Evolutionary conservation across 805 yeast species (phyloP), one percentile per base, ranked within the genome.

Genomic region (Maudiozyma turicensis): DNA sequence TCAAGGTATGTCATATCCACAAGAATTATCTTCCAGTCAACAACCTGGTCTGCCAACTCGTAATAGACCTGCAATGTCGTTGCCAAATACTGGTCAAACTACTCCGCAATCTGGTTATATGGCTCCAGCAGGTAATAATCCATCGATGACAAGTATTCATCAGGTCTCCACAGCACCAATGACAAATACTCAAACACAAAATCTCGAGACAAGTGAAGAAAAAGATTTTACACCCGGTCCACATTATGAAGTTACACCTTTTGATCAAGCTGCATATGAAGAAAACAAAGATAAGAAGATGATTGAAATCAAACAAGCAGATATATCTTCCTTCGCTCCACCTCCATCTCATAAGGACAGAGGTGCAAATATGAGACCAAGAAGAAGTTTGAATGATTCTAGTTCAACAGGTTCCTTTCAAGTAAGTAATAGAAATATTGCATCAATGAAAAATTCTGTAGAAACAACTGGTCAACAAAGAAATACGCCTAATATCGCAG

Each of bases 321-420:
- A 58, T 46, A 33, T 56, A 1, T 34, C 51, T 5, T 35, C 45
- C 8, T 40, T 64, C 20, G 60, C 65, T 7, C 62, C 66, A 8
- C 68, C 68, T 1, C 68, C 68, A 6, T 52, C 55, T 6, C 68
- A 60, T 48, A 57, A 51, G 26, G 62, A 57, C 47, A 61, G 61
- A 28, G 50, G 53, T 7, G 35, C 31, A 14, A 11, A 34, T 26
- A 20, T 29, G 15, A 35, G 33, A 28, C 40, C 40, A 13, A 31
- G n/a, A 20, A 35, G n/a, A 15, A 30, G 30, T 2, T 11, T 37
- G 4, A 40, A 5, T 15, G 8, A 40, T 14, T 10, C 7, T 13
- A 26, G 26, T n/a, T 26, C 43, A 26, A 31, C 41, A 8, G 14
- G 40, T 43, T 20, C 39, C 6, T 26, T 26, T 1, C 40, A 40